Conservation (phyloP, 768 basidiomycete species). For the Boletus rubropictus region DNA sequence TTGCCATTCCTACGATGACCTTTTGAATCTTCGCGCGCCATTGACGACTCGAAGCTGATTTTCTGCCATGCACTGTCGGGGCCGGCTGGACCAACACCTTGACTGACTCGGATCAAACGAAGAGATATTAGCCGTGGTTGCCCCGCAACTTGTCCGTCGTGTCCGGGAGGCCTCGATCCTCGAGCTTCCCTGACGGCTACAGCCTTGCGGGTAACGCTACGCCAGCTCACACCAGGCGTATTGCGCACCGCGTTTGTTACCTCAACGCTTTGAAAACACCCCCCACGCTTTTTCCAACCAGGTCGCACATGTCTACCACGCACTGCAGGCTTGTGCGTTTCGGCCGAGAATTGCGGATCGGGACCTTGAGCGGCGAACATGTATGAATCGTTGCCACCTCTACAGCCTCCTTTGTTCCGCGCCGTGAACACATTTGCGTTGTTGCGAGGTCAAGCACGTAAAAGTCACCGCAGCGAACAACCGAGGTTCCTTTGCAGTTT, state of each 20-base stretch:
- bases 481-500: too few relatives aligned
- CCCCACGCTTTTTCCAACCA: neutral
- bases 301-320: neutral
- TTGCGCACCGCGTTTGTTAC: too few relatives aligned
- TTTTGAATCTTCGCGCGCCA: neutral
- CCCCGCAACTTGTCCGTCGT: neutral
- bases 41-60: neutral
- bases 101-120: conserved; percentile 3
- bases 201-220: neutral
- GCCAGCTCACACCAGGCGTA: neutral
- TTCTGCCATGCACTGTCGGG: conserved; percentile 4
- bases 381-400: conserved; percentile 3
- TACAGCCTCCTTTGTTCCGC: conserved; percentile 21
- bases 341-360: conserved; percentile 22
- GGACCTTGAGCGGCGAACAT: conserved; percentile 23
- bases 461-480: conserved; percentile 14
- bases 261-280: neutral
- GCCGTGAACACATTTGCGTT: conserved; percentile 7
- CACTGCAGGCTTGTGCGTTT: neutral
- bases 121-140: neutral
- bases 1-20: conserved; percentile 1
- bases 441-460: conserved; percentile 23
- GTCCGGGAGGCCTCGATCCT: neutral
- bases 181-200: neutral
- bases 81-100: neutral